A percentile compares a stretch with the other conserved stretches of the same genome.
phyloP scores from a whole-genome alignment of 1,284 basidiomycete species.

The Taiwanofungus camphoratus region DNA sequence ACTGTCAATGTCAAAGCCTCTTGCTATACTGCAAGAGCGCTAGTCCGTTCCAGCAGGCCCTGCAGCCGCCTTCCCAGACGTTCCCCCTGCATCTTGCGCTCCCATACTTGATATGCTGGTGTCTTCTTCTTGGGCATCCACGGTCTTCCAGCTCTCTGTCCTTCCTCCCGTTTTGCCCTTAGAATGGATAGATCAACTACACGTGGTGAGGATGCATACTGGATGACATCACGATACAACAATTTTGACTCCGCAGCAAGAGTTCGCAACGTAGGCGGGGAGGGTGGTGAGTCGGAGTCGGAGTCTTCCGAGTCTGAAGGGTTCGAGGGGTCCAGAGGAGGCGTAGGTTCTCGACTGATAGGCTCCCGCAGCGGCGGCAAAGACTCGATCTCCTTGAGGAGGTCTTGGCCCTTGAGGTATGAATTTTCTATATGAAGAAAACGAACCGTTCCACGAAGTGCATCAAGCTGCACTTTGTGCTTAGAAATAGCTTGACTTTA shows the following conservation, averaged over 20 bases:
- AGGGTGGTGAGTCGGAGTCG: conserved; percentile 39
- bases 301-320: conserved; percentile 61
- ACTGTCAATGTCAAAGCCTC: no score
- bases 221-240: conserved; percentile 78
- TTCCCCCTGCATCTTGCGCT: conserved; percentile 71
- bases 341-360: conserved; percentile 45
- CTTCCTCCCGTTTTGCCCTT: conserved; percentile 43
- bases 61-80: conserved; percentile 62
- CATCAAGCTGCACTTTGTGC: conserved; percentile 63
- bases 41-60: conserved; percentile 60
- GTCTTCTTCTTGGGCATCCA: conserved; percentile 77
- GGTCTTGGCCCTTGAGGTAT: conserved; percentile 84
- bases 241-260: conserved; percentile 77
- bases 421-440: conserved; percentile 91
- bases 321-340: conserved; percentile 55
- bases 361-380: conserved; percentile 59
- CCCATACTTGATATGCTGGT: conserved; percentile 75
- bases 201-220: conserved; percentile 71
- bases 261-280: conserved; percentile 53
- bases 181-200: conserved; percentile 77
- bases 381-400: conserved; percentile 75
- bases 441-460: conserved; percentile 82
- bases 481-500: conserved; percentile 3
- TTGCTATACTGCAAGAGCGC: conserved; percentile 22
- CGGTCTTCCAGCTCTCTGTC: conserved; percentile 31